Conservation (phyloP, 352 stramenopile genomes). For the Phytopythium montanum region DNA sequence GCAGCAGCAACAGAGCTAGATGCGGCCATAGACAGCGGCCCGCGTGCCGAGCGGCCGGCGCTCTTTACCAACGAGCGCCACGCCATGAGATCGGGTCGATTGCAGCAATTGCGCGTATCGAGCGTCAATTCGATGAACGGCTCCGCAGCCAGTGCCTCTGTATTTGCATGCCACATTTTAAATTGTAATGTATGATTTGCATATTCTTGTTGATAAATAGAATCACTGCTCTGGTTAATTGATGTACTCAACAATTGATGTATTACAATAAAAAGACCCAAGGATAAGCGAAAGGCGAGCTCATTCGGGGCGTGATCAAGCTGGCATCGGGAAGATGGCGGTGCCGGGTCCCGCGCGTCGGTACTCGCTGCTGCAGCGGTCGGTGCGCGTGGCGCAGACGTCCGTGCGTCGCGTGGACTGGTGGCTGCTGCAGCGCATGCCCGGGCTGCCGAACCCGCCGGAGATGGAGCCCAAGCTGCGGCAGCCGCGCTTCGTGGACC, state of each 20-base stretch:
- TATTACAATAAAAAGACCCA: too few species aligned
- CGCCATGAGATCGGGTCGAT: slow-evolving; percentile 17
- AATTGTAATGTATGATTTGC: too few species aligned
- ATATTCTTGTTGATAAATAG: too few species aligned
- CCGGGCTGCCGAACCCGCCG: slow-evolving; percentile 66
- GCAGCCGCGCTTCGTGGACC: slow-evolving; percentile 54
- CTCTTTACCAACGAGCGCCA: slow-evolving; percentile 18
- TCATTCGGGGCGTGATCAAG: too few species aligned
- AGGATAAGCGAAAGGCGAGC: too few species aligned
- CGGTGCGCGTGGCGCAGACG: slow-evolving; percentile 68
- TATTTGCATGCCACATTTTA: too few species aligned
- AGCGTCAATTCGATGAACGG: neutral
- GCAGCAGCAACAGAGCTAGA: slow-evolving; percentile 1
- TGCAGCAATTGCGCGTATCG: too few species aligned
- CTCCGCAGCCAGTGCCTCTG: too few species aligned
- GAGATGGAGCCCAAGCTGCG: slow-evolving; percentile 43
- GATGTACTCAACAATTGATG: too few species aligned
- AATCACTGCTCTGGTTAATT: too few species aligned
- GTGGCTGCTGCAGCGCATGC: slow-evolving; percentile 54
- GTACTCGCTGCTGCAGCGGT: slow-evolving; percentile 79
- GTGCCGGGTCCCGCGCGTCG: neutral
- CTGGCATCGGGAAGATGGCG: neutral
- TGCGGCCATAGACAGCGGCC: slow-evolving; percentile 9
- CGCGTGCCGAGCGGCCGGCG: slow-evolving; percentile 16
- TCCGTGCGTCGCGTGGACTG: slow-evolving; percentile 42